Percentiles rank a stretch among this genome's conserved stretches.
phyloP scores from a whole-genome alignment of 2,329 filamentous ascomycete species.

The Camillea tinctor region DNA sequence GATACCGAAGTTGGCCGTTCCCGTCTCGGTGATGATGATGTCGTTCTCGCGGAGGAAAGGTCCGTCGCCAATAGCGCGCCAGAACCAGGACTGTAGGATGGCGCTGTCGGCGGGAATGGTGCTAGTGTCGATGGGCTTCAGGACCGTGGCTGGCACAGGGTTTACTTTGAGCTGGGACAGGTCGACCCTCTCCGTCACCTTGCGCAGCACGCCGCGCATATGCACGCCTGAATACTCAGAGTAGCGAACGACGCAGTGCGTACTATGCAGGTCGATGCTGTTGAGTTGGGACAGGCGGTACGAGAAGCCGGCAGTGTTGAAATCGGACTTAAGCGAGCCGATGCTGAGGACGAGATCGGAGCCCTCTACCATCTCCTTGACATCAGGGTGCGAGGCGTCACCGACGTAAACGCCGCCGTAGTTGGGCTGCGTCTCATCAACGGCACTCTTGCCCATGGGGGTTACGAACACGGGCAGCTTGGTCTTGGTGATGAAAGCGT shows the following conservation, averaged over 20 bases:
- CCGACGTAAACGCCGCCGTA: constrained; percentile 86
- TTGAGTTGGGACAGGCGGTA: constrained; percentile 75
- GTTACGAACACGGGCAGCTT: constrained; percentile 81
- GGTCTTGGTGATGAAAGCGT: constrained; percentile 70
- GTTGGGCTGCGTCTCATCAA: constrained; percentile 72
- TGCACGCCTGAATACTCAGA: constrained; percentile 75
- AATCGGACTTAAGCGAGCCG: constrained; percentile 67
- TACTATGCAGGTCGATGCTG: constrained; percentile 79
- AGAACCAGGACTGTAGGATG: constrained; percentile 74
- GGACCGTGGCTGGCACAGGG: constrained; percentile 48
- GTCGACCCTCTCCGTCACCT: constrained; percentile 62
- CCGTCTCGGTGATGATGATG: constrained; percentile 82
- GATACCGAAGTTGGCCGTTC: constrained; percentile 84
- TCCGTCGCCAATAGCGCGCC: constrained; percentile 66
- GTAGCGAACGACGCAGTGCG: constrained; percentile 70
- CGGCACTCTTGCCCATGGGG: constrained; percentile 83
- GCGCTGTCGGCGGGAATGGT: constrained; percentile 32
- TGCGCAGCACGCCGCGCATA: constrained; percentile 75
- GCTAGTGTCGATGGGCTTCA: constrained; percentile 44
- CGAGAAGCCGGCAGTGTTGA: constrained; percentile 81
- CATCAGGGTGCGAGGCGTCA: constrained; percentile 66
- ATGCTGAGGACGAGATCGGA: constrained; percentile 71
- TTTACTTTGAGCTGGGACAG: constrained; percentile 56
- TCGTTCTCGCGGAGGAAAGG: constrained; percentile 68
- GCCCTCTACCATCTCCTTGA: constrained; percentile 62